A percentile compares a stretch with the other conserved stretches of the same genome.
Conservation (phyloP, 176 grass and related monocot genomes). For the Carex kokanica region DNA sequence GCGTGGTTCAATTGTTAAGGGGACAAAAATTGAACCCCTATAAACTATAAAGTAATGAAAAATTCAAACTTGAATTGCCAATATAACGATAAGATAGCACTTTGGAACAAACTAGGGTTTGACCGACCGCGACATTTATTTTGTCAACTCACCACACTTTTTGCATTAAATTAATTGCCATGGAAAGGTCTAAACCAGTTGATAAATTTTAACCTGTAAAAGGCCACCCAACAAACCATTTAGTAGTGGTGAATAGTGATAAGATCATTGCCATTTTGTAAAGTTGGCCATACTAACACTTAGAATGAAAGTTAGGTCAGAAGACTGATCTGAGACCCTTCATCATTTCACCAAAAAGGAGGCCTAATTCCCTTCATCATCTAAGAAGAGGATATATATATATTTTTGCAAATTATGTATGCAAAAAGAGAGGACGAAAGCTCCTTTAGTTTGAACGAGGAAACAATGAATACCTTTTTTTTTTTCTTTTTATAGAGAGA, state of each 20-base stretch:
- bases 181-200: background rate
- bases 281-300: background rate
- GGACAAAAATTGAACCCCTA: background rate
- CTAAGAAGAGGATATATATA: no score
- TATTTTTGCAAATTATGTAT: no score
- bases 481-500: no score
- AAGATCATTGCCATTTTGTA: background rate
- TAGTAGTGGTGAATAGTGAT: background rate
- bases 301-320: background rate
- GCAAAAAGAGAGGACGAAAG: no score
- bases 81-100: background rate
- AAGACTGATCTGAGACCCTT: background rate
- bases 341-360: no score
- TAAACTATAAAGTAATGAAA: background rate
- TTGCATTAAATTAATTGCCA: slow-evolving; percentile 4
- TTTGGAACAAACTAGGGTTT: background rate
- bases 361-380: no score
- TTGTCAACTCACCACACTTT: slow-evolving; percentile 6
- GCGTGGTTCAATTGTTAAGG: background rate
- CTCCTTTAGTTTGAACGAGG: no score
- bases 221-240: background rate
- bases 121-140: background rate
- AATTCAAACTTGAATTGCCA: background rate
- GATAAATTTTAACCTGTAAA: background rate
- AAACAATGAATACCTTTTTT: no score